These are phyloP conservation scores for Diaporthe batatas DNA, from an alignment of 2,329 filamentous ascomycete species.

Conservation along the genomic window DNA sequence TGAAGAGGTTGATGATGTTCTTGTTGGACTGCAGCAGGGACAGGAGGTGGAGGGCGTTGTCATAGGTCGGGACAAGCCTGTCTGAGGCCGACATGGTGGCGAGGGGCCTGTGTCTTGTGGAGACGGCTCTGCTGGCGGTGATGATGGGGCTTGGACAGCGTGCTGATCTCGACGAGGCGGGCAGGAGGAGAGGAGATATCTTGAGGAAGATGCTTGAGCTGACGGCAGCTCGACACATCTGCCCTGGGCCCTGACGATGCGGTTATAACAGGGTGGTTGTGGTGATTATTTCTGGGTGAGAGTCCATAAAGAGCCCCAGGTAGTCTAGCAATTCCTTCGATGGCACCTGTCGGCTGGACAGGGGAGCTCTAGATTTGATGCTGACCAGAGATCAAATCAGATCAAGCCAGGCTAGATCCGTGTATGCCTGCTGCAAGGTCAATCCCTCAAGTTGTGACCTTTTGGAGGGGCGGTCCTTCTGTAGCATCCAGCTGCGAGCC, in stretches of 20 bases:
- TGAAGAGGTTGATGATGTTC: constrained; percentile 68
- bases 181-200: neutral
- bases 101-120: neutral
- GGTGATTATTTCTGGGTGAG: neutral
- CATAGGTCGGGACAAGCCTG: constrained; percentile 58
- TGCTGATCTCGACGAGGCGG: constrained; percentile 11
- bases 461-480: constrained; percentile 33
- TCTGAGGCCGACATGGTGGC: constrained; percentile 39
- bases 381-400: constrained; percentile 17
- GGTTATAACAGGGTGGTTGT: neutral
- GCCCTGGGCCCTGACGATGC: constrained; percentile 2
- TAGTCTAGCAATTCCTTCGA: constrained; percentile 6
- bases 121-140: neutral
- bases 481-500: constrained; percentile 34
- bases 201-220: constrained; percentile 17
- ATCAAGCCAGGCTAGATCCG: constrained; percentile 2
- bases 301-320: constrained; percentile 29
- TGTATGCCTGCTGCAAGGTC: neutral
- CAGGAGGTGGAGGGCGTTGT: constrained; percentile 80
- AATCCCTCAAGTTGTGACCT: constrained; percentile 34
- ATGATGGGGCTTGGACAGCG: neutral
- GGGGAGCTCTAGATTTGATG: constrained; percentile 26
- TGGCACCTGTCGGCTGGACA: constrained; percentile 6
- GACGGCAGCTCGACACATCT: constrained; percentile 32
- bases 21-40: constrained; percentile 86